Percentiles rank a stretch among this genome's conserved stretches.
Evolutionary conservation across 1,284 basidiomycete species (phyloP).

Genomic region (Ustilago trichophora): DNA sequence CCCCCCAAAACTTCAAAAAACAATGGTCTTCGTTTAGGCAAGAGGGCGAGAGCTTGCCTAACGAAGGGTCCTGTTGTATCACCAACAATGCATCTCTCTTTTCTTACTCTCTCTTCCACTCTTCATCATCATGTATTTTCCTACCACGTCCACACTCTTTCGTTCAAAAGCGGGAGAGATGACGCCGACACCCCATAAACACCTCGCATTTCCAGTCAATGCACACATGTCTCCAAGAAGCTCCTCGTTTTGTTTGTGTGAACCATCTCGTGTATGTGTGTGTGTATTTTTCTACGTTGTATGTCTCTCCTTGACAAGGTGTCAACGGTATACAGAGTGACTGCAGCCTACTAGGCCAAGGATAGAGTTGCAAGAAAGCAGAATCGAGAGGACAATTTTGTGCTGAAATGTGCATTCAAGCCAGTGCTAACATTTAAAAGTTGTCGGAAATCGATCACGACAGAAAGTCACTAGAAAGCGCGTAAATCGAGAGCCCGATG

Average conservation of each 20-base stretch:
- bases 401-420: not conserved
- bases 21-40: conserved; percentile 24
- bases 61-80: conserved; percentile 31
- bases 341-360: too few species aligned
- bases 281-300: too few species aligned
- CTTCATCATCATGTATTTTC: conserved; percentile 29
- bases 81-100: conserved; percentile 34
- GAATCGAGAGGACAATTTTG: too few species aligned
- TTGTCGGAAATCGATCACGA: conserved; percentile 23
- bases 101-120: conserved; percentile 1
- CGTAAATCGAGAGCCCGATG: not conserved
- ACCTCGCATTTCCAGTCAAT: conserved; percentile 33
- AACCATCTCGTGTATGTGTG: not conserved
- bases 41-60: conserved; percentile 44
- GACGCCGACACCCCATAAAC: conserved; percentile 7
- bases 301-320: too few species aligned
- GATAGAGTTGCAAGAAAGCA: too few species aligned
- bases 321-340: too few species aligned
- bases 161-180: conserved; percentile 8
- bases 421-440: not conserved
- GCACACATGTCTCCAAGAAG: conserved; percentile 31
- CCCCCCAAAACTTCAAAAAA: conserved; percentile 12
- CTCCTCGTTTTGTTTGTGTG: not conserved
- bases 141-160: conserved; percentile 6
- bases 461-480: not conserved